A percentile compares a stretch with the other conserved stretches of the same genome.
Evolutionary conservation across 208 protist species (phyloP).

Genomic region (Crithidia expoeki): DNA sequence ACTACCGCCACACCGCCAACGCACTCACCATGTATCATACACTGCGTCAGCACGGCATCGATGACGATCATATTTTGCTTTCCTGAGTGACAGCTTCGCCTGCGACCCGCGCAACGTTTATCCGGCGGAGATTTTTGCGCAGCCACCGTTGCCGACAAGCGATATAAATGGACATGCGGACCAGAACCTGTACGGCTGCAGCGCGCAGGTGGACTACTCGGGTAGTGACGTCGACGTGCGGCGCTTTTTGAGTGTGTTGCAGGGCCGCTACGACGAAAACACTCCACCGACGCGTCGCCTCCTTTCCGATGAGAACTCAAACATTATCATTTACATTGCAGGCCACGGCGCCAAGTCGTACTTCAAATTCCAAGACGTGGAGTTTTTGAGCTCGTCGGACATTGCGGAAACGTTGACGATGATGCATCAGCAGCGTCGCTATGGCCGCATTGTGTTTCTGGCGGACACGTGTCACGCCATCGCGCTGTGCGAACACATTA

Average conservation of each 20-base stretch:
- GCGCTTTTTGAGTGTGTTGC: slow-evolving; percentile 95
- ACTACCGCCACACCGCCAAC: slow-evolving; percentile 98
- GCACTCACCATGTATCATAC: slow-evolving; percentile 96
- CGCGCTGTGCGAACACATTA: slow-evolving; percentile 87
- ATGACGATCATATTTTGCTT: slow-evolving; percentile 96
- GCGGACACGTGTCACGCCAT: slow-evolving; percentile 97
- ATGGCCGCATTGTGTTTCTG: slow-evolving; percentile 93
- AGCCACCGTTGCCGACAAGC: slow-evolving; percentile 1
- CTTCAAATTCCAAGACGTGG: slow-evolving; percentile 97
- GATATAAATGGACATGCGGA: slow-evolving; percentile 9
- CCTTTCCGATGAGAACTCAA: slow-evolving; percentile 92
- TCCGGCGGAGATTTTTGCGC: slow-evolving; percentile 74
- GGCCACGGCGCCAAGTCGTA: slow-evolving; percentile 97
- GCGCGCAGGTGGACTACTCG: slow-evolving; percentile 97
- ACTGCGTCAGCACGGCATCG: slow-evolving; percentile 95
- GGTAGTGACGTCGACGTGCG: slow-evolving; percentile 97
- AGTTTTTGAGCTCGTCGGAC: slow-evolving; percentile 89
- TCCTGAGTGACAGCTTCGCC: slow-evolving; percentile 98
- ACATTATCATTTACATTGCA: slow-evolving; percentile 97
- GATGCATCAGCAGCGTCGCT: slow-evolving; percentile 94
- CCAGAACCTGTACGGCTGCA: slow-evolving; percentile 87
- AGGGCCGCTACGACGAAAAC: slow-evolving; percentile 92
- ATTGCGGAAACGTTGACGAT: slow-evolving; percentile 96
- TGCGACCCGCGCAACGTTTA: slow-evolving; percentile 97
- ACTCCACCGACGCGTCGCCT: slow-evolving; percentile 94